Conservation (phyloP, 2,329 filamentous ascomycete species). For the Pseudogymnoascus sp. region DNA sequence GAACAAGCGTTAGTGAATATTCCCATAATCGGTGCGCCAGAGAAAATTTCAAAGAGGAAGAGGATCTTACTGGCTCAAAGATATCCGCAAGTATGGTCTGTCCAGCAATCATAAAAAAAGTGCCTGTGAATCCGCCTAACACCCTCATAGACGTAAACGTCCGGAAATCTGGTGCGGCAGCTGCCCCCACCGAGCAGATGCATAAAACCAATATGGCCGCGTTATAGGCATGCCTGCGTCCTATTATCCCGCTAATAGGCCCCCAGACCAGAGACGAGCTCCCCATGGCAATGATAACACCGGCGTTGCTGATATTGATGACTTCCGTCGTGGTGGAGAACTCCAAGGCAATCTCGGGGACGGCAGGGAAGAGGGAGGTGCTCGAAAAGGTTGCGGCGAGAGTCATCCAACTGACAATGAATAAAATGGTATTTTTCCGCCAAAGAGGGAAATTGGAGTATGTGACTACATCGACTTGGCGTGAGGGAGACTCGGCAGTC, state of each 20-base stretch:
- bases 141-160: slow-evolving; percentile 13
- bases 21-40: not conserved
- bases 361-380: slow-evolving; percentile 34
- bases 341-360: slow-evolving; percentile 33
- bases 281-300: slow-evolving; percentile 14
- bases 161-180: slow-evolving; percentile 10
- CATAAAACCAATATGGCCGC: slow-evolving; percentile 13
- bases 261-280: slow-evolving; percentile 14
- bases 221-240: slow-evolving; percentile 13
- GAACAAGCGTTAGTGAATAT: not conserved
- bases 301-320: slow-evolving; percentile 20
- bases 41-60: not conserved
- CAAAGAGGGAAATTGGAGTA: slow-evolving; percentile 24
- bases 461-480: too few species aligned
- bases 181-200: slow-evolving; percentile 11
- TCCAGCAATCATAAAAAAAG: slow-evolving; percentile 16
- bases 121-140: slow-evolving; percentile 12
- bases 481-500: not conserved
- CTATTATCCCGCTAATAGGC: slow-evolving; percentile 12
- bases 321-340: slow-evolving; percentile 28
- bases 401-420: slow-evolving; percentile 35
- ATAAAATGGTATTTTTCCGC: slow-evolving; percentile 35
- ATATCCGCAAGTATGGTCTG: slow-evolving; percentile 16
- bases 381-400: slow-evolving; percentile 35
- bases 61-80: slow-evolving; percentile 14